Evolutionary conservation across 1,139 yeast species (phyloP).

Genomic region (Kodamaea plutei): DNA sequence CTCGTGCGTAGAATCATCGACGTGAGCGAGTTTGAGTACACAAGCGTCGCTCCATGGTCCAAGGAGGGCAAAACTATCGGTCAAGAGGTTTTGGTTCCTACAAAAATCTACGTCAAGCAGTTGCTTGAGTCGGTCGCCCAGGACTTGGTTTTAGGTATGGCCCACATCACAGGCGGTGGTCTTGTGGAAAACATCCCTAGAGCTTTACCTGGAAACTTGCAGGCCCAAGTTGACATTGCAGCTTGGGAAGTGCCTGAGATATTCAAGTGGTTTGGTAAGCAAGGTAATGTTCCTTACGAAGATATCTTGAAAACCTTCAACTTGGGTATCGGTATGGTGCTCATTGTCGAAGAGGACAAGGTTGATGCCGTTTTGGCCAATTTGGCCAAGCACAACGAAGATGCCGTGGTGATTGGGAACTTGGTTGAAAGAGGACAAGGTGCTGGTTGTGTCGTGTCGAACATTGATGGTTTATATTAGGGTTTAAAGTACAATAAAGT

Average conservation of each 20-base stretch:
- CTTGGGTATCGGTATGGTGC: conserved; percentile 96
- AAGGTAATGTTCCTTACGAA: conserved; percentile 82
- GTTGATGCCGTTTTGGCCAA: conserved; percentile 54
- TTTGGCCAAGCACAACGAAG: conserved; percentile 66
- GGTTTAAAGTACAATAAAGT: too few relatives aligned
- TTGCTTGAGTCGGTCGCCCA: conserved; percentile 69
- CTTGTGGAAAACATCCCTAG: conserved; percentile 94
- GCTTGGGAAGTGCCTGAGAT: conserved; percentile 84
- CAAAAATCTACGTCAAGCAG: conserved; percentile 92
- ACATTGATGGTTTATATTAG: conserved; percentile 58
- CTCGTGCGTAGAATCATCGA: conserved; percentile 93
- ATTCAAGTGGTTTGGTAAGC: conserved; percentile 89
- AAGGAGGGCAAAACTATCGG: conserved; percentile 70
- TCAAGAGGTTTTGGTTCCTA: conserved; percentile 81
- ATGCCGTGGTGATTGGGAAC: conserved; percentile 73
- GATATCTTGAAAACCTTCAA: conserved; percentile 91
- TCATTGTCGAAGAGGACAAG: conserved; percentile 65
- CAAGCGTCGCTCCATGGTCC: conserved; percentile 81
- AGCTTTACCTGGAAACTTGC: conserved; percentile 75
- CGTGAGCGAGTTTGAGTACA: conserved; percentile 56
- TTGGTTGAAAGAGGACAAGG: conserved; percentile 53
- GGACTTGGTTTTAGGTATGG: conserved; percentile 75
- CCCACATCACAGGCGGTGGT: conserved; percentile 99
- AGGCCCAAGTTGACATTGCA: conserved; percentile 75
- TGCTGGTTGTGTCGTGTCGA: conserved; percentile 66